Conservation (phyloP, 805 yeast genomes). For the Wickerhamia fluorescens region DNA sequence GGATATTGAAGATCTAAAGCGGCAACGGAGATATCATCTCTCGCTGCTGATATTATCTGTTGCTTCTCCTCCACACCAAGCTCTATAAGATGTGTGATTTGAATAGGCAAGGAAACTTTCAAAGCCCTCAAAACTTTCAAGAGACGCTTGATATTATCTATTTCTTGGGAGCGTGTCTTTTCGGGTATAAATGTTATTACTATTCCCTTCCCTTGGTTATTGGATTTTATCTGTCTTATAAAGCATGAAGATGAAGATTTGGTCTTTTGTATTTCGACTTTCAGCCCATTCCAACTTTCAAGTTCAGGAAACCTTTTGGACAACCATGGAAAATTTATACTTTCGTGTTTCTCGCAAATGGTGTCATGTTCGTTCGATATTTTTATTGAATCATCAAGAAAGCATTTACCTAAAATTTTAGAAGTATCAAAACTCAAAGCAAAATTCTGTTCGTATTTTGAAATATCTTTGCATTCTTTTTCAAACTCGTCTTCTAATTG, state of each 20-base stretch:
- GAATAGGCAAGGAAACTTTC: conserved; percentile 23
- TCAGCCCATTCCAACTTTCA: too few species aligned
- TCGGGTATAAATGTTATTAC: conserved; percentile 22
- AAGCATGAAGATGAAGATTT: too few species aligned
- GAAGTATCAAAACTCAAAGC: conserved; percentile 13
- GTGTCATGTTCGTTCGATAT: too few species aligned
- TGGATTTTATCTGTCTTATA: conserved; percentile 5
- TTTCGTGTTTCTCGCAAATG: too few species aligned
- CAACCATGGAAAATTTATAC: too few species aligned
- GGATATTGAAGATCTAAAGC: not conserved
- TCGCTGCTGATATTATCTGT: too few species aligned
- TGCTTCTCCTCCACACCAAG: too few species aligned
- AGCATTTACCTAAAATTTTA: conserved; percentile 22
- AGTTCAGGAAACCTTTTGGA: too few species aligned
- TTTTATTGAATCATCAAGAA: too few species aligned
- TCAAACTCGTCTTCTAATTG: conserved; percentile 8
- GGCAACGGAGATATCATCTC: too few species aligned
- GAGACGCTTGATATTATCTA: conserved; percentile 14
- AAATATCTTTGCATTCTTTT: conserved; percentile 3
- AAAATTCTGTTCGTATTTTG: conserved; percentile 11
- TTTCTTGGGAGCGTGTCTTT: conserved; percentile 8
- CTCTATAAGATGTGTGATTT: conserved; percentile 14
- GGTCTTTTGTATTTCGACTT: too few species aligned
- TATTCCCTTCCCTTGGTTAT: conserved; percentile 22
- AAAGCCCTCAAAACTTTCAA: conserved; percentile 19